These are phyloP conservation scores for Linnemannia elongata DNA, from an alignment of 192 early-diverging fungal species.

Conservation along the genomic window DNA sequence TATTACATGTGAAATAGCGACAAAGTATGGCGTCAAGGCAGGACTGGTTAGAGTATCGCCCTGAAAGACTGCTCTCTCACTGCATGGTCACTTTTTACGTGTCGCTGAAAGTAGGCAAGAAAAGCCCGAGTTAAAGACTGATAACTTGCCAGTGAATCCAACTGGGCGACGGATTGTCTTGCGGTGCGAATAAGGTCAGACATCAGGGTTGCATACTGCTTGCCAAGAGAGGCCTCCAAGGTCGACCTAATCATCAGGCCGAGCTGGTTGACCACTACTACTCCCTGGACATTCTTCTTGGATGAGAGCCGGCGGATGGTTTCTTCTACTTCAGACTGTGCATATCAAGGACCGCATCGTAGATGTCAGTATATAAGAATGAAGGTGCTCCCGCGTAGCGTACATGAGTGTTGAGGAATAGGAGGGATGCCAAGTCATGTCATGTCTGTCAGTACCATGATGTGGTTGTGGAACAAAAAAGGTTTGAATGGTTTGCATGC, in stretches of 20 bases:
- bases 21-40: background rate
- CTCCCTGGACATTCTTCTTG: slow-evolving; percentile 92
- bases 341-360: background rate
- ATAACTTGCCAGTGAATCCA: slow-evolving; percentile 84
- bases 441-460: background rate
- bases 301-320: slow-evolving; percentile 89
- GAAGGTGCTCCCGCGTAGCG: too few relatives aligned
- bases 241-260: slow-evolving; percentile 94
- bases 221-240: slow-evolving; percentile 81
- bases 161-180: slow-evolving; percentile 76
- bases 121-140: background rate
- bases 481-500: slow-evolving; percentile 1
- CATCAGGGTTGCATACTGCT: slow-evolving; percentile 88
- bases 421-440: too few relatives aligned
- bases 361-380: background rate
- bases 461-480: background rate
- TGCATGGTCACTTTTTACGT: background rate
- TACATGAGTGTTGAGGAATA: background rate
- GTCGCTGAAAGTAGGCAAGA: background rate
- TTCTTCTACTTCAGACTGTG: slow-evolving; percentile 87
- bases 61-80: background rate
- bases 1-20: slow-evolving; percentile 35
- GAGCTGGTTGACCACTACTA: slow-evolving; percentile 93
- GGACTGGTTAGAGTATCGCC: background rate
- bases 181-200: slow-evolving; percentile 86